phyloP scores from a whole-genome alignment of 2,329 filamentous ascomycete genomes.

The Xylaria sp. region DNA sequence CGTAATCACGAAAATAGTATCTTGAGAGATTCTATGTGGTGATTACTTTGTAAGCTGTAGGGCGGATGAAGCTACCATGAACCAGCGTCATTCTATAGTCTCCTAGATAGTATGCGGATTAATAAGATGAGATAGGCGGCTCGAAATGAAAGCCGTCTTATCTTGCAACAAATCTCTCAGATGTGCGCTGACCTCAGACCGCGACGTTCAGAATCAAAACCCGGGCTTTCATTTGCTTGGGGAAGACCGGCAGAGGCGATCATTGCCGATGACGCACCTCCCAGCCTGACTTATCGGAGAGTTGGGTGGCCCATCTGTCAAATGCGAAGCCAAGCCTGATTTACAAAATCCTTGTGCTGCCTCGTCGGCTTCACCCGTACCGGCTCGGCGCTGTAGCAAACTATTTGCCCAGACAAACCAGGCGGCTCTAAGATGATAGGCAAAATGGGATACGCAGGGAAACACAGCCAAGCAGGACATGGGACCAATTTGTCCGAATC shows the following conservation, averaged over 20 bases:
- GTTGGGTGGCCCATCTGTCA: conserved; percentile 22
- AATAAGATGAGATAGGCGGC: conserved; percentile 18
- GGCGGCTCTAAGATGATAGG: conserved; percentile 23
- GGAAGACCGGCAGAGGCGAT: conserved; percentile 29
- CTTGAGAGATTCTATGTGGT: background rate
- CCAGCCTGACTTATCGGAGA: conserved; percentile 29
- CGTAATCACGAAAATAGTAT: conserved; percentile 10
- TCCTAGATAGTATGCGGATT: background rate
- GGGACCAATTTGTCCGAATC: conserved; percentile 24
- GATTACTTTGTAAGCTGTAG: background rate
- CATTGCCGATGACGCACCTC: conserved; percentile 31
- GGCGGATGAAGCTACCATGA: background rate
- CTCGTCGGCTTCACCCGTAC: conserved; percentile 29
- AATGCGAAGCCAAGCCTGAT: conserved; percentile 35
- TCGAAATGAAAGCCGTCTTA: conserved; percentile 22
- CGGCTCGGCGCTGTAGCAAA: conserved; percentile 31
- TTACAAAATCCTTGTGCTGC: conserved; percentile 32
- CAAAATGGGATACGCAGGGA: conserved; percentile 23
- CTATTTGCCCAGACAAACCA: conserved; percentile 20
- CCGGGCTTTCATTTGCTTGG: conserved; percentile 24
- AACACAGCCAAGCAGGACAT: conserved; percentile 33
- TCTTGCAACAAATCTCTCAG: conserved; percentile 26
- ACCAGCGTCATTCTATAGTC: background rate
- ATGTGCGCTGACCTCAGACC: conserved; percentile 30
- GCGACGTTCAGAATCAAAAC: conserved; percentile 8